Evolutionary conservation across 306 rosid genomes (phyloP).

Genomic region (Corylus heterophylla): DNA sequence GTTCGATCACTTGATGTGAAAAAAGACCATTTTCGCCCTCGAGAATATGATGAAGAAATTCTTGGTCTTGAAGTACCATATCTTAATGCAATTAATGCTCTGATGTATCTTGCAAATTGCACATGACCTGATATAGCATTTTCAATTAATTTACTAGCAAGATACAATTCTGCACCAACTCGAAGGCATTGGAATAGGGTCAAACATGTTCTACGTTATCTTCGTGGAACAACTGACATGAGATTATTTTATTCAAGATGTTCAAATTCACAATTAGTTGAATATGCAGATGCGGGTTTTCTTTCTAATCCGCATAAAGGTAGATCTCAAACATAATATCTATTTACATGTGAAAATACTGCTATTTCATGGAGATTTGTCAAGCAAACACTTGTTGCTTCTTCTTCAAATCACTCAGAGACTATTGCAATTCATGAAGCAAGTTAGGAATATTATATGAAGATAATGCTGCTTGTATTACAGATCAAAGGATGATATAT

Average conservation of each 20-base stretch:
- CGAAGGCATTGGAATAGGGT: neutral
- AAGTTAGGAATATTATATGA: neutral
- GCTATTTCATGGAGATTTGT: neutral
- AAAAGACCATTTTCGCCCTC: neutral
- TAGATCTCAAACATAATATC: neutral
- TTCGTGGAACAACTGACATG: neutral
- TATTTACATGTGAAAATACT: neutral
- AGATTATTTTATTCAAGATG: neutral
- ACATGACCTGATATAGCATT: neutral
- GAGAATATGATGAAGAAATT: neutral
- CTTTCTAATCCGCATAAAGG: conserved; percentile 4
- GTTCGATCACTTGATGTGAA: neutral
- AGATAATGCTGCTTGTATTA: neutral
- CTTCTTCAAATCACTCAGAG: conserved; percentile 1
- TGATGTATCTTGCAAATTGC: neutral
- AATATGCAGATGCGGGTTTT: neutral
- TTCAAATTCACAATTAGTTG: neutral
- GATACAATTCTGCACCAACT: neutral
- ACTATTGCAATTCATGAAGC: neutral
- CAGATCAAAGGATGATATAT: neutral
- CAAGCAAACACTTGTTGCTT: neutral
- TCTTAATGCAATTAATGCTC: neutral
- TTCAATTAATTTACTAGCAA: neutral
- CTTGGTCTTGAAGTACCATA: conserved; percentile 9
- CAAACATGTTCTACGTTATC: neutral